Conservation (phyloP, 1,139 yeast species). For the Suhomyces atakaporum region DNA sequence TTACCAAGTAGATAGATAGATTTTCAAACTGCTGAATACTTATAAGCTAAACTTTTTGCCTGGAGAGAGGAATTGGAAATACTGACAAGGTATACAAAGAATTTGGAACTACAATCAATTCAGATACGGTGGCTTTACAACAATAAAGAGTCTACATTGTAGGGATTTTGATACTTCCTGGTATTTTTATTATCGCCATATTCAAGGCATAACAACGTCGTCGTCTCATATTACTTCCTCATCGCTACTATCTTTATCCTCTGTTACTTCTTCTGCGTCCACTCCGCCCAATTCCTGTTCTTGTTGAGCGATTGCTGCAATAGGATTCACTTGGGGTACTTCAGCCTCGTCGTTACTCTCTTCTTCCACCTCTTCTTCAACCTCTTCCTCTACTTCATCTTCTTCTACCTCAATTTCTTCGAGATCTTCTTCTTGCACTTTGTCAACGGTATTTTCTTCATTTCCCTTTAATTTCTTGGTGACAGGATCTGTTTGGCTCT, state of each 20-base stretch:
- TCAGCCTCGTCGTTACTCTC: conserved; percentile 17
- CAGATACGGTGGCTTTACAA: no score
- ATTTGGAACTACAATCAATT: no score
- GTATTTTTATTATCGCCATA: no score
- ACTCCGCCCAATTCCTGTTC: conserved; percentile 27
- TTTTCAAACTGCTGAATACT: no score
- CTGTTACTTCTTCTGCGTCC: conserved; percentile 19
- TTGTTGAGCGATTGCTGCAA: conserved; percentile 24
- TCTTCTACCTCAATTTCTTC: conserved; percentile 29
- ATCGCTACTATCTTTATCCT: conserved; percentile 19
- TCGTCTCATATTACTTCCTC: conserved; percentile 15
- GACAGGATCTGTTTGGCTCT: conserved; percentile 6
- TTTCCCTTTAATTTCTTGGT: conserved; percentile 22
- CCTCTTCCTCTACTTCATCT: conserved; percentile 26
- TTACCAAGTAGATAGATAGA: no score
- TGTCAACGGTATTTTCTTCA: conserved; percentile 24
- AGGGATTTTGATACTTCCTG: no score
- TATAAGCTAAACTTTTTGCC: no score
- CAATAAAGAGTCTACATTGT: no score
- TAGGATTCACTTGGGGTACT: conserved; percentile 23
- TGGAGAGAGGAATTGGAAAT: no score
- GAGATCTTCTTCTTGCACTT: conserved; percentile 17
- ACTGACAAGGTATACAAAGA: no score
- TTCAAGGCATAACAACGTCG: no score
- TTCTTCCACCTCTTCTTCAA: conserved; percentile 15